These are phyloP conservation scores for Antitrichia curtipendula DNA, from an alignment of 225 moss, liverwort and hornwort genomes.

Conservation along the genomic window DNA sequence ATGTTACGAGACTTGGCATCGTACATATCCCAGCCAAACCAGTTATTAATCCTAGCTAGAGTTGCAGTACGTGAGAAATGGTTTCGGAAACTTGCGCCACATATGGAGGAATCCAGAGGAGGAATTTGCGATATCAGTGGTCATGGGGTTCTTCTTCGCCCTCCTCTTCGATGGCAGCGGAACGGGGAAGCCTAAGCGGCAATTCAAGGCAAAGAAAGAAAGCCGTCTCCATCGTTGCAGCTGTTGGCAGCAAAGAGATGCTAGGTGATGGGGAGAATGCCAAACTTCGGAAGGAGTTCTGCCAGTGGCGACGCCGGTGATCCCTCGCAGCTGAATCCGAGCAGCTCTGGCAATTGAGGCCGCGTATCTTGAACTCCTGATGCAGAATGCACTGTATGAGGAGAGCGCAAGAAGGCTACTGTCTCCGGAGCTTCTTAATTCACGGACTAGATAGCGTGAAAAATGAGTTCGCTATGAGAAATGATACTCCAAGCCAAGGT, in stretches of 20 bases:
- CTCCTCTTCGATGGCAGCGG: neutral
- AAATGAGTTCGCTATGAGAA: neutral
- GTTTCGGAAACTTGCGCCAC: neutral
- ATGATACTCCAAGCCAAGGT: neutral
- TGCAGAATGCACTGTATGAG: neutral
- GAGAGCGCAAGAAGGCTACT: neutral
- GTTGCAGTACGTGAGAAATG: neutral
- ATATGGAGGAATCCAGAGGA: neutral
- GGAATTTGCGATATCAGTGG: neutral
- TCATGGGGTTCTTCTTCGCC: neutral
- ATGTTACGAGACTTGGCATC: neutral
- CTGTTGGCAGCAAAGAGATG: too few species aligned
- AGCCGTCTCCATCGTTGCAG: neutral
- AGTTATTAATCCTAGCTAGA: neutral
- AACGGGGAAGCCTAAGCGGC: neutral
- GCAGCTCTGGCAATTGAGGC: neutral
- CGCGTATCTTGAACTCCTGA: neutral
- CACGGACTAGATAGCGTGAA: neutral
- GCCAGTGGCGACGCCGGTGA: neutral
- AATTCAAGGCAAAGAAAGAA: neutral
- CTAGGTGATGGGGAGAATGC: neutral
- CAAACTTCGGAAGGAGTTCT: neutral
- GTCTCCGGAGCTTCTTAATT: neutral
- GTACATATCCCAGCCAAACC: neutral
- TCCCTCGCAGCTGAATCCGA: neutral